Conservation (phyloP, 106 monocot genomes). For the Hemerocallis citrina region DNA sequence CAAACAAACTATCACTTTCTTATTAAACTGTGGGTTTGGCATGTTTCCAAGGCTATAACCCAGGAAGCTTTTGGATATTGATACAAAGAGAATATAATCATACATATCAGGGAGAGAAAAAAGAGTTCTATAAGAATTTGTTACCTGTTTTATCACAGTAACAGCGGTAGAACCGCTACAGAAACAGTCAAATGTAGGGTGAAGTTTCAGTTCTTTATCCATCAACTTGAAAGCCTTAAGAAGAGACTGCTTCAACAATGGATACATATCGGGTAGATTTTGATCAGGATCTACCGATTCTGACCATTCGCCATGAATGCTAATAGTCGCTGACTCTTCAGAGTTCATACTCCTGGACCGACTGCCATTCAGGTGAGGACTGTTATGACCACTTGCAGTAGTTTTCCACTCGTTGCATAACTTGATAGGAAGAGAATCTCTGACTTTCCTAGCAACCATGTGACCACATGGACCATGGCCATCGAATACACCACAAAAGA, state of each 20-base stretch:
- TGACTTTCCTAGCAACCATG: constrained; percentile 66
- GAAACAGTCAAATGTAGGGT: constrained; percentile 64
- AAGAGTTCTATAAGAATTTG: not conserved
- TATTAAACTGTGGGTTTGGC: no score
- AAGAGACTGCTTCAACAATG: constrained; percentile 40
- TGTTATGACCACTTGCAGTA: constrained; percentile 1
- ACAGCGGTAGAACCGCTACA: constrained; percentile 80
- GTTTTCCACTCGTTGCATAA: constrained; percentile 33
- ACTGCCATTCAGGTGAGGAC: constrained; percentile 8
- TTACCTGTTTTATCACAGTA: constrained; percentile 61
- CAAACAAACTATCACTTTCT: no score
- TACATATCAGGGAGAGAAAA: not conserved
- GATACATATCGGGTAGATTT: constrained; percentile 44
- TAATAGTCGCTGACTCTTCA: constrained; percentile 38
- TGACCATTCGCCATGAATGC: constrained; percentile 38
- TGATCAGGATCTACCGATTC: constrained; percentile 22
- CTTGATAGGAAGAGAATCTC: constrained; percentile 74
- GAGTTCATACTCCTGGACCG: constrained; percentile 15
- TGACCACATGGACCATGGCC: constrained; percentile 80
- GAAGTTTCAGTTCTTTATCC: constrained; percentile 78
- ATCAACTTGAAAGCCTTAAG: constrained; percentile 58
- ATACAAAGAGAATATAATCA: not conserved
- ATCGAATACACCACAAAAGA: constrained; percentile 85
- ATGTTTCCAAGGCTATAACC: not conserved
- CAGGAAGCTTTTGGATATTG: not conserved